Evolutionary conservation across 2,329 filamentous ascomycete species (phyloP).

Genomic region (Diaporthe citriasiana): DNA sequence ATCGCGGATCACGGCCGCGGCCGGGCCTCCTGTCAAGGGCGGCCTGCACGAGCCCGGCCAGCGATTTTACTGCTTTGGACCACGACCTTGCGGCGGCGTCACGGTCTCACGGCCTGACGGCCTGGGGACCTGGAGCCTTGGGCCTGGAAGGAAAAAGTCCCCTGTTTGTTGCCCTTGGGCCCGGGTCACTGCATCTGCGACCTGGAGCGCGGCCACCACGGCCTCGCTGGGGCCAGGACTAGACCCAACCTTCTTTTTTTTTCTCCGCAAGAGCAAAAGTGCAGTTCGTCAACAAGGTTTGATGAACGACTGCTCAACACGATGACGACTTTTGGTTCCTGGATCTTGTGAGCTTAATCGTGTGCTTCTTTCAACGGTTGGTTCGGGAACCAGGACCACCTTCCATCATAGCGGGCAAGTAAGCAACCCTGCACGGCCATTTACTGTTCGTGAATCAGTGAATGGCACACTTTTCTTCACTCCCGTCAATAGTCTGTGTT

Average conservation of each 20-base stretch:
- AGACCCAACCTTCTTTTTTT: conserved; percentile 32
- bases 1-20: conserved; percentile 26
- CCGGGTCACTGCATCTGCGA: conserved; percentile 18
- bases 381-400: conserved; percentile 21
- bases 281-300: conserved; percentile 25
- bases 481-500: conserved; percentile 24
- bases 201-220: conserved; percentile 10
- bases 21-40: conserved; percentile 19
- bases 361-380: conserved; percentile 7
- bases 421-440: conserved; percentile 17
- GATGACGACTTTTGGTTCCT: conserved; percentile 4
- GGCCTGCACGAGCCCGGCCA: not conserved
- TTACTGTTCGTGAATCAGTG: conserved; percentile 10
- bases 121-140: no score
- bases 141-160: not conserved
- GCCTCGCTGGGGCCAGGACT: conserved; percentile 19
- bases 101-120: not conserved
- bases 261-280: conserved; percentile 5
- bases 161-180: not conserved
- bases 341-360: conserved; percentile 7
- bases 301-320: conserved; percentile 3
- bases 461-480: conserved; percentile 22
- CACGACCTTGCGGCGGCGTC: not conserved
- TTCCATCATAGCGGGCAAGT: not conserved
- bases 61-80: not conserved